Evolutionary conservation across 2,329 filamentous ascomycete genomes (phyloP), one percentile per base, ranked within the genome.

Genomic region (Myriosclerotinia duriaeana): DNA sequence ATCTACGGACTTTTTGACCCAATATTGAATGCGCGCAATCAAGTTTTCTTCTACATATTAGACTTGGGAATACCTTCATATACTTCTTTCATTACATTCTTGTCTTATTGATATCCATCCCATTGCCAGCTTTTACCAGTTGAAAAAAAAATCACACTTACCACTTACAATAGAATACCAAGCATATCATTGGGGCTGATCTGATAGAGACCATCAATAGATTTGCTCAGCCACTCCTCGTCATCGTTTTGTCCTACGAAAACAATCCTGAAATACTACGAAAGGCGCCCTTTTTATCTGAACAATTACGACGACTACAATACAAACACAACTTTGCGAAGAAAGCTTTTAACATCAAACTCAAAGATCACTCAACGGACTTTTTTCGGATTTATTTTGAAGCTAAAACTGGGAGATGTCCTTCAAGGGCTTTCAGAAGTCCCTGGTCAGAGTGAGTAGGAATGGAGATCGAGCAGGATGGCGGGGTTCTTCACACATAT

Each of bases 341-440:
- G 26, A 46, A 48, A 11, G 14, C 14, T 34, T n/a, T 20, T 44
- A 2, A n/a, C 38, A 26, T 26, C n/a, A 8, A 6, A 20, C 26
- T 56, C 52, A 26, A 20, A 64, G 7, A 26, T n/a, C 22, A 42
- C 36, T 30, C 20, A 40, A 20, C 8, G 5, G 9, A 7, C 36
- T 14, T 44, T 65, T 53, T 53, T 42, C 60, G 46, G 5, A 34
- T 9, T 44, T 36, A n/a, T 26, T 34, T 64, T 62, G 44, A 61
- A 63, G 22, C 42, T 50, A 44, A 53, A 26, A 64, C 52, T 62
- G 69, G 70, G 61, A 64, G 36, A 98, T 99, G 95, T 97, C 93
- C 86, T 93, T 97, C 85, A 96, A 95, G 81, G 95, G 95, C 76
- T 92, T 99, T 76, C 88, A 90, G 78, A 98, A 97, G 84, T 90